Percentiles rank a stretch among this genome's conserved stretches.
phyloP scores from a whole-genome alignment of 2,329 filamentous ascomycete species.

The Achaetomium macrosporum region DNA sequence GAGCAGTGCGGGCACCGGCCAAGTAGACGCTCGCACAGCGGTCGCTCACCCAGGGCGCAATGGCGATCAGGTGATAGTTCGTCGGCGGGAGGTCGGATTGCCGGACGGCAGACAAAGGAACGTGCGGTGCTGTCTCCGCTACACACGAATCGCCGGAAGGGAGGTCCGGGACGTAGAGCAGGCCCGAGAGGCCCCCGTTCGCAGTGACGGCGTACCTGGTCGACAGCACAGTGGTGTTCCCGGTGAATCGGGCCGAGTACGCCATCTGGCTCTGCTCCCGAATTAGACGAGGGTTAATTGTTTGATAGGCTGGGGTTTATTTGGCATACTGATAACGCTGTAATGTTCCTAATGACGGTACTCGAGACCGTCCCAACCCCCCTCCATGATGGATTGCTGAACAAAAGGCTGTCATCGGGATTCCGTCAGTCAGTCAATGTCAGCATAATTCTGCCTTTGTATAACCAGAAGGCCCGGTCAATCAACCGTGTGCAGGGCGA shows the following conservation, averaged over 20 bases:
- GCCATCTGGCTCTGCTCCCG: conserved; percentile 38
- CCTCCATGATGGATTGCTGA: conserved; percentile 53
- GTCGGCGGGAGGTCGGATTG: conserved; percentile 60
- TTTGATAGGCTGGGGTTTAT: not conserved
- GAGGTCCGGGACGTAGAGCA: conserved; percentile 80
- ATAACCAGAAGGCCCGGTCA: not conserved
- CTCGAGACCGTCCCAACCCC: conserved; percentile 45
- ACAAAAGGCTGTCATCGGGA: conserved; percentile 43
- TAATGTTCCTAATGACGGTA: conserved; percentile 52
- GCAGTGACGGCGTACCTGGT: conserved; percentile 55
- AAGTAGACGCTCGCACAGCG: conserved; percentile 72
- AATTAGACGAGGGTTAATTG: not conserved
- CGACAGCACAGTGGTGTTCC: conserved; percentile 71
- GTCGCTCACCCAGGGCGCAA: conserved; percentile 78
- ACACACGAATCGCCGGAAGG: conserved; percentile 53
- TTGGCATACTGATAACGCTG: conserved; percentile 46
- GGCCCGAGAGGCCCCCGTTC: conserved; percentile 62
- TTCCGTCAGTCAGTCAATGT: conserved; percentile 1
- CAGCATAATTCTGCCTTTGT: not conserved
- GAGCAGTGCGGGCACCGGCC: conserved; percentile 49
- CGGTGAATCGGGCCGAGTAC: conserved; percentile 45
- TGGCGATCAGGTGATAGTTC: conserved; percentile 69
- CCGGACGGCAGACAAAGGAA: conserved; percentile 71
- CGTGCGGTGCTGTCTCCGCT: conserved; percentile 54
- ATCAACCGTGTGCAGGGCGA: not conserved